A percentile compares a stretch with the other conserved stretches of the same genome.
phyloP scores from a whole-genome alignment of 2,329 filamentous ascomycete species.

The Trichoderma harzianum region DNA sequence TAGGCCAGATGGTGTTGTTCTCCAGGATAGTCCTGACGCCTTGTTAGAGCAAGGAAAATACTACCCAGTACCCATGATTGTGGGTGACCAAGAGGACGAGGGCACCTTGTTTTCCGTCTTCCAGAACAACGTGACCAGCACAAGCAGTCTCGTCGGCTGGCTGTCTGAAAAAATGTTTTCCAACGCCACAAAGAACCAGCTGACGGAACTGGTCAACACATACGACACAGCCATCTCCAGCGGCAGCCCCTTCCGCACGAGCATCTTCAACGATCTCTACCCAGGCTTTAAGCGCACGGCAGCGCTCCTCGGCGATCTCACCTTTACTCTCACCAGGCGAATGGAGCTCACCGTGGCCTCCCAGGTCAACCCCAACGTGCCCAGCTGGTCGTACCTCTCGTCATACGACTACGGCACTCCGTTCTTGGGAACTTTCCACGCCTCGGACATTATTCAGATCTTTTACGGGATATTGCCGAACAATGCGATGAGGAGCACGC shows the following conservation, averaged over 20 bases:
- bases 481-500: conserved; percentile 56
- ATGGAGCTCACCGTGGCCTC: conserved; percentile 52
- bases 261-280: conserved; percentile 66
- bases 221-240: conserved; percentile 56
- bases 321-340: conserved; percentile 70
- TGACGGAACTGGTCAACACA: conserved; percentile 56
- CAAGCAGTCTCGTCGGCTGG: conserved; percentile 58
- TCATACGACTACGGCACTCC: conserved; percentile 70
- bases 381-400: conserved; percentile 71
- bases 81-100: conserved; percentile 77
- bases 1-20: conserved; percentile 63
- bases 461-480: conserved; percentile 64
- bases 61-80: conserved; percentile 49
- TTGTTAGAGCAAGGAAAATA: conserved; percentile 50
- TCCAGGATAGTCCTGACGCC: conserved; percentile 61
- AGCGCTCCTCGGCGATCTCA: conserved; percentile 71
- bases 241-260: conserved; percentile 71
- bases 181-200: conserved; percentile 45
- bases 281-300: conserved; percentile 75
- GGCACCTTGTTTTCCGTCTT: conserved; percentile 71
- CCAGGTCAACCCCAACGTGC: conserved; percentile 53
- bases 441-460: conserved; percentile 63
- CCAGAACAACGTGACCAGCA: conserved; percentile 64
- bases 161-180: conserved; percentile 59
- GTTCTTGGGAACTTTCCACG: conserved; percentile 74